Conservation (phyloP, 768 basidiomycete species). For the Rubroboletus satanas region DNA sequence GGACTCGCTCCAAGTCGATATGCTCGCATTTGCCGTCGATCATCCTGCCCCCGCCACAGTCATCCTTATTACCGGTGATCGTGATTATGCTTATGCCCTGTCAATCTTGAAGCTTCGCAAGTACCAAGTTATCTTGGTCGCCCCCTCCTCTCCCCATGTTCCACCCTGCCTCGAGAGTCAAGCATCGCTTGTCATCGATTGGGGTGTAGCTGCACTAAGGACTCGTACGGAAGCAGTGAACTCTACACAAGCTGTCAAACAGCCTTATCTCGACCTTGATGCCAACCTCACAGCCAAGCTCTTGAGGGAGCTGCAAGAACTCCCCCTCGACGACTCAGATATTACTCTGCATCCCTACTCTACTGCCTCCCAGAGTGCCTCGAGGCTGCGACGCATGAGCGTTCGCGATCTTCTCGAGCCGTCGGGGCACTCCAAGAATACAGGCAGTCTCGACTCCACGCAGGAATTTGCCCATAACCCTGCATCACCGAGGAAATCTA, state of each 20-base stretch:
- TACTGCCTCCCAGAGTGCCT: not conserved
- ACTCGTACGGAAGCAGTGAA: conserved; percentile 21
- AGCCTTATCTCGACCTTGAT: conserved; percentile 27
- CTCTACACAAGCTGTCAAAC: conserved; percentile 18
- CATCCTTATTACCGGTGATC: conserved; percentile 62
- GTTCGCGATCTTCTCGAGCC: conserved; percentile 26
- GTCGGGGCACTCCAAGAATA: conserved; percentile 7
- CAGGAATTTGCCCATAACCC: conserved; percentile 2
- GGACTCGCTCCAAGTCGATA: conserved; percentile 48
- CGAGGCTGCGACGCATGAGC: conserved; percentile 14
- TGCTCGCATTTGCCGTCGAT: conserved; percentile 66
- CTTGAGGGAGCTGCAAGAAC: conserved; percentile 20
- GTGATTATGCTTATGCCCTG: conserved; percentile 64
- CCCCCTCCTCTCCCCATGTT: conserved; percentile 34
- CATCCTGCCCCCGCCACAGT: conserved; percentile 50
- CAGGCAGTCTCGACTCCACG: conserved; percentile 2
- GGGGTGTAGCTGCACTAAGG: conserved; percentile 40
- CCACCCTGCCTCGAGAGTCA: conserved; percentile 50
- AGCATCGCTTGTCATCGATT: conserved; percentile 51
- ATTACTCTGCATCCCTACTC: not conserved
- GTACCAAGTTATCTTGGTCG: conserved; percentile 51
- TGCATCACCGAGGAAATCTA: conserved; percentile 9
- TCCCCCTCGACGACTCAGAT: conserved; percentile 14
- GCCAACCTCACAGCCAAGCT: conserved; percentile 18
- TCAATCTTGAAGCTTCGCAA: conserved; percentile 51